phyloP scores from a whole-genome alignment of 2,329 filamentous ascomycete genomes.

The Coniella lustricola region DNA sequence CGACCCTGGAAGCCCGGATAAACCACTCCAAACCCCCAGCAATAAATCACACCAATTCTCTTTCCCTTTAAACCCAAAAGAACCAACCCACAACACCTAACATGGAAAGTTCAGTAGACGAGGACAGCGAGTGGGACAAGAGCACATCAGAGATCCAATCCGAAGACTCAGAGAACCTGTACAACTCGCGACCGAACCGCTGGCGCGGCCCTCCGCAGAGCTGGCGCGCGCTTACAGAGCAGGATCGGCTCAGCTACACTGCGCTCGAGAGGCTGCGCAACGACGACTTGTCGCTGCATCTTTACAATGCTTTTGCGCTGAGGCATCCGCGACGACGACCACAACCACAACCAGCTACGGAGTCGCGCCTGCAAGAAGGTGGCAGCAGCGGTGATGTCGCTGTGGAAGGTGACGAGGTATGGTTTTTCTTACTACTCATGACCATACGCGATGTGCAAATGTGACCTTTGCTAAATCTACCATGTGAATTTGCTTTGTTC shows the following conservation, averaged over 20 bases:
- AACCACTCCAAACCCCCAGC: no score
- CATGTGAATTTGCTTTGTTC: background rate
- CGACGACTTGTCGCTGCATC: slow-evolving; percentile 63
- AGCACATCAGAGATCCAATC: slow-evolving; percentile 41
- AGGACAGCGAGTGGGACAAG: slow-evolving; percentile 32
- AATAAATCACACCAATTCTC: background rate
- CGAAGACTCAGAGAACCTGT: slow-evolving; percentile 39
- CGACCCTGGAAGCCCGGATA: no score
- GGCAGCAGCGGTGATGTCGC: no score
- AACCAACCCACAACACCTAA: slow-evolving; percentile 1
- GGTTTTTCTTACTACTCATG: no score
- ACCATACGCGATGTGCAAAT: background rate
- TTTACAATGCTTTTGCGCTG: slow-evolving; percentile 71
- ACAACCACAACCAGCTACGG: background rate
- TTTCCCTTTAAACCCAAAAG: background rate
- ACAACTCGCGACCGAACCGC: slow-evolving; percentile 56
- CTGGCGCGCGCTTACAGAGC: slow-evolving; percentile 57
- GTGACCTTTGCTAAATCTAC: background rate
- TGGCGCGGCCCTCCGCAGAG: slow-evolving; percentile 61
- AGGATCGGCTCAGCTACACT: slow-evolving; percentile 55
- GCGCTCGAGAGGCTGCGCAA: slow-evolving; percentile 58
- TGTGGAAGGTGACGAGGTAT: no score
- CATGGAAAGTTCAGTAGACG: slow-evolving; percentile 12
- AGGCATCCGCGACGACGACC: slow-evolving; percentile 36
- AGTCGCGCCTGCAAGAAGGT: no score